phyloP scores from a whole-genome alignment of 129 eudicot species.

The Escallonia rubra region DNA sequence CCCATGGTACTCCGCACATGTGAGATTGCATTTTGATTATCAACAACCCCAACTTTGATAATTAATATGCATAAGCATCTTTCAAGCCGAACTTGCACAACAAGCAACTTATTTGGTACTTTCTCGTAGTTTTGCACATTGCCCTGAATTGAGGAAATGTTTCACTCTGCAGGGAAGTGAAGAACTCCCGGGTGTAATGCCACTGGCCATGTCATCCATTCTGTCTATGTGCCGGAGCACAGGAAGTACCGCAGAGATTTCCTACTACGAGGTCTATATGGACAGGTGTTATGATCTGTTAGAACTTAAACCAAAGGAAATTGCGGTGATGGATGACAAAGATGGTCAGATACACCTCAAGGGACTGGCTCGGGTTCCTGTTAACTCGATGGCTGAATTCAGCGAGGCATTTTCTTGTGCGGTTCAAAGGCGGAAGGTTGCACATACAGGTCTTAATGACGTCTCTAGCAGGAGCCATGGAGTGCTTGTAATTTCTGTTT shows the following conservation, averaged over 20 bases:
- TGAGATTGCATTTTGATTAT: too few species aligned
- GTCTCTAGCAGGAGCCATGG: slow-evolving; percentile 95
- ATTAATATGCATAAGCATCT: too few species aligned
- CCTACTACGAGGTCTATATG: slow-evolving; percentile 86
- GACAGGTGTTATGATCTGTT: slow-evolving; percentile 86
- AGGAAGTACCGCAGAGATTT: slow-evolving; percentile 44
- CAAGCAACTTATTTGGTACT: too few species aligned
- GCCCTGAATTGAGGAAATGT: background rate
- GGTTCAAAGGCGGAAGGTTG: slow-evolving; percentile 75
- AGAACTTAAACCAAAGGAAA: slow-evolving; percentile 59
- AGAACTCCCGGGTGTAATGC: slow-evolving; percentile 71
- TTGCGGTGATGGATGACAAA: slow-evolving; percentile 62
- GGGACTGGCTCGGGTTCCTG: slow-evolving; percentile 59
- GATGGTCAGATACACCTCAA: slow-evolving; percentile 62
- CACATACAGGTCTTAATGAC: slow-evolving; percentile 80
- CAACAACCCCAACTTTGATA: too few species aligned
- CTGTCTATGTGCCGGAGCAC: slow-evolving; percentile 46
- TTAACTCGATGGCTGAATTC: slow-evolving; percentile 56
- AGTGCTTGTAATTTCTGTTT: slow-evolving; percentile 58
- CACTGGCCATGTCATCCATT: slow-evolving; percentile 58
- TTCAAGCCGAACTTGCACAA: too few species aligned
- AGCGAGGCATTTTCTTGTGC: slow-evolving; percentile 53
- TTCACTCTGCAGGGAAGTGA: slow-evolving; percentile 65
- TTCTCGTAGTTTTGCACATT: background rate
- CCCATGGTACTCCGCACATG: too few species aligned